phyloP scores from a whole-genome alignment of 768 basidiomycete genomes.

The Crepidotus variabilis region DNA sequence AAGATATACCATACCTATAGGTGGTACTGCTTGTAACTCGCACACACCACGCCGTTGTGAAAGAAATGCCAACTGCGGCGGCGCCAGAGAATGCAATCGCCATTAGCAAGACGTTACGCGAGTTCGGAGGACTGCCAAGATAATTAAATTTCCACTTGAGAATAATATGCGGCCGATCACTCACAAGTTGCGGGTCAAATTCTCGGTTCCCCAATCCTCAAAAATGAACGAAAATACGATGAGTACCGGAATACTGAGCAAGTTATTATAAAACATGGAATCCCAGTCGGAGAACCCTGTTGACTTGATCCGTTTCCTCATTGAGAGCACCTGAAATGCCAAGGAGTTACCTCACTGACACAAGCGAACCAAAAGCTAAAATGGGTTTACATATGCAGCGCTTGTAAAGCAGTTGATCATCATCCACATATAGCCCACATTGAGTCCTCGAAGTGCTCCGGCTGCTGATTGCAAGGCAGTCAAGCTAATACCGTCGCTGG shows the following conservation, averaged over 20 bases:
- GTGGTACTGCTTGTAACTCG: constrained; percentile 95
- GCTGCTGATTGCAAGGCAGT: constrained; percentile 37
- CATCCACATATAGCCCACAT: constrained; percentile 97
- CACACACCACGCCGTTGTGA: constrained; percentile 98
- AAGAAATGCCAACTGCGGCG: constrained; percentile 95
- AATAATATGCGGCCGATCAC: constrained; percentile 22
- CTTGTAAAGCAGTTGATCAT: constrained; percentile 84
- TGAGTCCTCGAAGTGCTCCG: constrained; percentile 45
- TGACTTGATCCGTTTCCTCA: constrained; percentile 94
- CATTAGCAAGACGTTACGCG: constrained; percentile 71
- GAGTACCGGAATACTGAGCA: constrained; percentile 90
- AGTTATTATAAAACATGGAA: constrained; percentile 98
- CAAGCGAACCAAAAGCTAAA: background rate
- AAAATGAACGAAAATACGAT: constrained; percentile 74
- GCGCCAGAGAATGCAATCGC: constrained; percentile 97
- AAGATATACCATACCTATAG: constrained; percentile 63
- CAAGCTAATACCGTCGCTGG: constrained; percentile 29
- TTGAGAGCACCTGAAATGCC: constrained; percentile 71
- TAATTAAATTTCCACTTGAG: constrained; percentile 3
- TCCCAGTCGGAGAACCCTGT: constrained; percentile 98
- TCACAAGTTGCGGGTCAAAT: constrained; percentile 84
- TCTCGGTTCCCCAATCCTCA: constrained; percentile 87
- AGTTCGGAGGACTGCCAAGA: constrained; percentile 69
- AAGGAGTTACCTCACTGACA: background rate
- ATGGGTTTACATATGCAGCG: constrained; percentile 75